phyloP scores from a whole-genome alignment of 2,329 filamentous ascomycete species.

The Dothiorella sarmentorum region DNA sequence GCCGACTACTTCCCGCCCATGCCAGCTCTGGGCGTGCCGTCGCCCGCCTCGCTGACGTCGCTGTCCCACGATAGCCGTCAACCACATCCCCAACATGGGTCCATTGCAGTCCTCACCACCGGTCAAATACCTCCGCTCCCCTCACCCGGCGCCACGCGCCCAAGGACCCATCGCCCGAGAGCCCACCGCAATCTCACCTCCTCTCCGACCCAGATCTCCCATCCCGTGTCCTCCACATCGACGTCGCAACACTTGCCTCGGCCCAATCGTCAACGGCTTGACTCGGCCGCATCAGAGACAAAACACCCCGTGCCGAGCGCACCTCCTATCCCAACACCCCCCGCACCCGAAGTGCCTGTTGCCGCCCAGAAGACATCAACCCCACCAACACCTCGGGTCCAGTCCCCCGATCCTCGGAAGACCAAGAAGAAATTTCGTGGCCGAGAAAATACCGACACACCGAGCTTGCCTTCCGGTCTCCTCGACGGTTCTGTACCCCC shows the following conservation, averaged over 20 bases:
- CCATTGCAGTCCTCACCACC: slow-evolving; percentile 76
- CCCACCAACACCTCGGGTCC: slow-evolving; percentile 48
- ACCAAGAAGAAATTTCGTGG: slow-evolving; percentile 43
- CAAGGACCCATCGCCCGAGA: slow-evolving; percentile 59
- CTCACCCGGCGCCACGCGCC: slow-evolving; percentile 69
- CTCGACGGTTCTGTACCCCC: slow-evolving; percentile 84
- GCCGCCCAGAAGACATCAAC: slow-evolving; percentile 38
- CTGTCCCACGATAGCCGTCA: slow-evolving; percentile 35
- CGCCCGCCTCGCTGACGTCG: slow-evolving; percentile 37
- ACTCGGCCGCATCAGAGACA: slow-evolving; percentile 43
- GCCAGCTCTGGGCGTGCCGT: slow-evolving; percentile 41
- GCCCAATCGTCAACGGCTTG: slow-evolving; percentile 32
- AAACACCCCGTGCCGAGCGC: slow-evolving; percentile 43
- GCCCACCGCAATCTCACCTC: slow-evolving; percentile 71
- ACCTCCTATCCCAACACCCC: slow-evolving; percentile 56
- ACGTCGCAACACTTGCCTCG: slow-evolving; percentile 33
- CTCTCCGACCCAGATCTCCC: slow-evolving; percentile 66
- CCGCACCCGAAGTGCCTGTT: slow-evolving; percentile 35
- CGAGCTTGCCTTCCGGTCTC: slow-evolving; percentile 53
- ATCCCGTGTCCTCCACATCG: slow-evolving; percentile 38
- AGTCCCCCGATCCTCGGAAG: slow-evolving; percentile 51
- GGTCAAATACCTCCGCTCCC: slow-evolving; percentile 77
- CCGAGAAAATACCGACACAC: slow-evolving; percentile 32
- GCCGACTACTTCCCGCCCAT: slow-evolving; percentile 81
- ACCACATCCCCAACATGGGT: slow-evolving; percentile 50